Conservation (phyloP, 345 rosid species). For the Noccaea bulbosa region DNA sequence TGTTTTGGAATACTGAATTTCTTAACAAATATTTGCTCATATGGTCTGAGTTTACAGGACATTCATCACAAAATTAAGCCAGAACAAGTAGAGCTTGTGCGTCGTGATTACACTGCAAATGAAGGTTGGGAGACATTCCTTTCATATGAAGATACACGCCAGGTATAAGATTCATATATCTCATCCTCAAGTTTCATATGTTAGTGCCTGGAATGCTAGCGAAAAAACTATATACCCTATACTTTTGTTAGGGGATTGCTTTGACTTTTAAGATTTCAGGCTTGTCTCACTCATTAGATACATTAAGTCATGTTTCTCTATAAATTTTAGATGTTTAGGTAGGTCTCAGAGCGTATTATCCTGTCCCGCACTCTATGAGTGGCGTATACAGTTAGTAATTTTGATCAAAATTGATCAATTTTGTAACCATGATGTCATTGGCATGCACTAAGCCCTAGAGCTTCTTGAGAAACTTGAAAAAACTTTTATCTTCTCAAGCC, state of each 20-base stretch:
- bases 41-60: slow-evolving; percentile 57
- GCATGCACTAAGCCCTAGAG: not conserved
- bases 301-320: slow-evolving; percentile 14
- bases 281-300: slow-evolving; percentile 4
- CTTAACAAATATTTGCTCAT: no score
- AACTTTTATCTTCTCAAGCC: no score
- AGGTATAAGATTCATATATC: slow-evolving; percentile 55
- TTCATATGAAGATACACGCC: slow-evolving; percentile 92
- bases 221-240: not conserved
- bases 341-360: not conserved
- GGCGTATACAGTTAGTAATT: no score
- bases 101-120: slow-evolving; percentile 98
- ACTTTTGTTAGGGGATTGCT: slow-evolving; percentile 1
- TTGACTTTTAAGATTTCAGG: not conserved
- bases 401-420: not conserved
- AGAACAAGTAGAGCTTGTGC: slow-evolving; percentile 97
- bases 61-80: slow-evolving; percentile 96
- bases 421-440: not conserved
- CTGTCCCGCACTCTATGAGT: no score
- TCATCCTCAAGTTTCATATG: not conserved
- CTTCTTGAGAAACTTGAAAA: slow-evolving; percentile 3
- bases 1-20: slow-evolving; percentile 1
- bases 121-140: slow-evolving; percentile 99
- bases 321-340: slow-evolving; percentile 16
- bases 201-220: not conserved